Evolutionary conservation across 176 grass and related monocot species (phyloP), one percentile per base, ranked within the genome.

Genomic region (Stipa capillata): DNA sequence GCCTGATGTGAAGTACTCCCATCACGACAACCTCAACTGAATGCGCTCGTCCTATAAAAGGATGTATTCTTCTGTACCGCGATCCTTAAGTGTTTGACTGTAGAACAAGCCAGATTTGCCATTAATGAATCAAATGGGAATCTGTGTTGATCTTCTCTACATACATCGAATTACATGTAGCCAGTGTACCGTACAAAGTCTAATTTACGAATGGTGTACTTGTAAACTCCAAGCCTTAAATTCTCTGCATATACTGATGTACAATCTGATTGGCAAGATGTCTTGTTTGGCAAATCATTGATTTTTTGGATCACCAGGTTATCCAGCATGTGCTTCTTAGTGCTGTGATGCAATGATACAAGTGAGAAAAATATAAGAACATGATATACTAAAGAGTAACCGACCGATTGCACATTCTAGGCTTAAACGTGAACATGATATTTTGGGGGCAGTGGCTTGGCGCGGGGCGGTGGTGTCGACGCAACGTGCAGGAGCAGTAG

Each of bases 1-100:
- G 67, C 80, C 80, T 88, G 86, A 87, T 1, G 56, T 65, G 28
- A 32, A 56, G 73, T 87, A 87, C 57, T 39, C 23, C 23, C 42
- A 58, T n/a, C n/a, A n/a, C n/a, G n/a, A n/a, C 44, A 70, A 78
- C 7, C 79, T 68, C 17, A 88, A 79, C 56, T 56, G 39, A 83
- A 32, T 20, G 48, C 13, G n/a, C n/a, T n/a, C 33, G 6, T 36
- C 17, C 32, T 63, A 8, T 1, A 24, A 16, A 8, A 72, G 24
- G 69, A 52, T 12, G 3, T 13, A 44, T 25, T 51, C 10, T 40
- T 64, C n/a, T 54, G 24, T 9, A 16, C 35, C 55, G 25, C 24
- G 8, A 21, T 24, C 36, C 49, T 51, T 20, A 10, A 8, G n/a
- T 55, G 52, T 69, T 54, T 77, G 50, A 57, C 51, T 36, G 37